Conservation (phyloP, 192 early-diverging fungal species). For the Mortierella claussenii region DNA sequence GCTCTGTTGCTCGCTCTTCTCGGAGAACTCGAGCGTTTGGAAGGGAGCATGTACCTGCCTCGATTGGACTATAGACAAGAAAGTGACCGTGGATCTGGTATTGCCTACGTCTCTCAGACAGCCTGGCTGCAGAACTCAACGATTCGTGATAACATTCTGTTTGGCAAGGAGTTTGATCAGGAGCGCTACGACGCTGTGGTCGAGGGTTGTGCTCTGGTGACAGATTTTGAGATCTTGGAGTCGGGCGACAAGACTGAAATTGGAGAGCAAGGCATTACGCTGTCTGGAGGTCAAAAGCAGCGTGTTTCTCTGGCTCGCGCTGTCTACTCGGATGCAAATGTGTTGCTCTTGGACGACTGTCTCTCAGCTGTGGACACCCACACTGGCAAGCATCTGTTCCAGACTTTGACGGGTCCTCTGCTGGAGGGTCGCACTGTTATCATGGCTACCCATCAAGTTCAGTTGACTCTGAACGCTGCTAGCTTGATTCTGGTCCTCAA, state of each 20-base stretch:
- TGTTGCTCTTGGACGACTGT: constrained; percentile 87
- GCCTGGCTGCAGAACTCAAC: constrained; percentile 77
- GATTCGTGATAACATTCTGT: constrained; percentile 84
- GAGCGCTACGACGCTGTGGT: constrained; percentile 85
- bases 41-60: constrained; percentile 58
- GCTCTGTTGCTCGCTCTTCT: constrained; percentile 83
- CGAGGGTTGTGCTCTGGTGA: constrained; percentile 84
- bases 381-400: constrained; percentile 86
- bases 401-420: constrained; percentile 79
- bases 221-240: constrained; percentile 86
- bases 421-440: constrained; percentile 82
- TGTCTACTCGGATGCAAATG: constrained; percentile 75
- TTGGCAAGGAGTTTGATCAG: constrained; percentile 79
- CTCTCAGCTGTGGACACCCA: constrained; percentile 96
- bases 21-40: constrained; percentile 77
- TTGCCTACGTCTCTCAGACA: constrained; percentile 89
- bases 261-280: constrained; percentile 87
- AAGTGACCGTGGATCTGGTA: constrained; percentile 56
- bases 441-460: constrained; percentile 92
- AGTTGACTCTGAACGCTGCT: constrained; percentile 68
- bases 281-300: constrained; percentile 92
- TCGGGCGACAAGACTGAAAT: constrained; percentile 94
- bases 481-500: constrained; percentile 69
- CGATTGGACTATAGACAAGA: constrained; percentile 36
- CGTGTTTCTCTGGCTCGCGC: constrained; percentile 87